Base-by-base conservation (phyloP, 176 grass and related monocot genomes). In the Hordeum marinum region DNA sequence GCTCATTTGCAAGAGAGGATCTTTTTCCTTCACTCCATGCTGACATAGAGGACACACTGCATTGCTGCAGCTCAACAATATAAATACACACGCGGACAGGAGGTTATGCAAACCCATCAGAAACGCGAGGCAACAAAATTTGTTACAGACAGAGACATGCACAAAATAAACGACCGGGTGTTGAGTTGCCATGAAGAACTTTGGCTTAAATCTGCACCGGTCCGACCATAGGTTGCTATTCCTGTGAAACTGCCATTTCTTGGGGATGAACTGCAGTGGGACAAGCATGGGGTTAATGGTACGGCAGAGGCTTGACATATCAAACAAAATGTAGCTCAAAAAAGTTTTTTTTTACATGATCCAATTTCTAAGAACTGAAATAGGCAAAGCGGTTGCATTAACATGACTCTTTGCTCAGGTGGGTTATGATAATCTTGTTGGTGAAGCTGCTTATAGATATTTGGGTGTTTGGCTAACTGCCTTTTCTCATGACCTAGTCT, bases 191-290 rank as follows among this genome's bases (percentile, higher is more conserved):
- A 52, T 27, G 80, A 84, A 69, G 13, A 80, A 84, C 81, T 76
- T 36, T 59, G 34, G 76, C 81, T 87, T 60, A 87, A 68, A 75
- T 87, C 39, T 76, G 37, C 50, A 76, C 76, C 50, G 6, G 48
- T 68, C 21, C 37, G 5, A 69, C 85, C 76, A 11, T 87, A 84
- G 27, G 85, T 90, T 14, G 89, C 87, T 67, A 81, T 83, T 68
- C 85, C 89, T 41, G 85, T 75, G 76, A 90, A 90, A 80, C 85
- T 90, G 32, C 89, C 89, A 76, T 90, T 90, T 76, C 87, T 90
- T 0, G 69, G 80, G 41, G 85, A 90, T 80, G 61, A 54, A 24
- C 89, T 90, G 81, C 85, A 87, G 1, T 9, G 37, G 4, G 52
- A 80, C 3, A 84, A 84, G 39, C 2, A 68, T 39, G 25, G 8